Percentiles rank a stretch among this genome's conserved stretches.
These are phyloP conservation scores for Lachnellula occidentalis DNA, from an alignment of 2,329 filamentous ascomycete genomes.

Conservation along the genomic window DNA sequence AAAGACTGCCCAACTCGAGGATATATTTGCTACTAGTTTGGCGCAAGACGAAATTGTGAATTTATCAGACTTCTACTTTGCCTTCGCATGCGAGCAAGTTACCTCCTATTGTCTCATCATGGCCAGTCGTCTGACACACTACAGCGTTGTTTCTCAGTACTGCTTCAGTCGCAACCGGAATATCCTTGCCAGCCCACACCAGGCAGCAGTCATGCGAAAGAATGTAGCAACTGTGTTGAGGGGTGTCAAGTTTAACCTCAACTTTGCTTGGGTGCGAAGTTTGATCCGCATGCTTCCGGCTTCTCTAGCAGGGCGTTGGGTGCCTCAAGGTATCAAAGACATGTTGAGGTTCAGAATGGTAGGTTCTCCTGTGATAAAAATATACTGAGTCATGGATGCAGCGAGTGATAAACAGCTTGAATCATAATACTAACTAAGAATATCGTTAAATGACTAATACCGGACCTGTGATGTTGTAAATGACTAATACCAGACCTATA, in stretches of 20 bases:
- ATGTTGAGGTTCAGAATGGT: conserved; percentile 1
- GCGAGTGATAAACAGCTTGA: neutral
- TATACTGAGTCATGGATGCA: neutral
- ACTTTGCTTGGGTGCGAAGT: conserved; percentile 2
- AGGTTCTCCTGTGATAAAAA: neutral
- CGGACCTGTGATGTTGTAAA: too few species aligned
- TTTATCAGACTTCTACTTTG: conserved; percentile 1
- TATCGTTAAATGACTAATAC: too few species aligned
- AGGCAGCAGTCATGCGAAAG: neutral
- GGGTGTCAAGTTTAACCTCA: neutral
- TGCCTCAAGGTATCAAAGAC: conserved; percentile 1
- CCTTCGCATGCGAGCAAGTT: conserved; percentile 2
- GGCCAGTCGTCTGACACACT: neutral
- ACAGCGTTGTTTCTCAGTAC: conserved; percentile 4
- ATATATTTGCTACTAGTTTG: neutral
- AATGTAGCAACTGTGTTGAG: neutral
- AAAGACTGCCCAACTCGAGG: neutral
- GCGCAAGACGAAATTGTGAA: neutral
- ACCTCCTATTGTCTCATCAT: neutral
- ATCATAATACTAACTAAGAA: neutral
- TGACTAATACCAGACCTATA: too few species aligned
- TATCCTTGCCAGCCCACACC: neutral
- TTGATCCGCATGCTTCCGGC: neutral
- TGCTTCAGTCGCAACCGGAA: neutral
- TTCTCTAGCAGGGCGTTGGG: neutral